Evolutionary conservation across 495 filamentous ascomycete genomes (phyloP), one percentile per base, ranked within the genome.

Genomic region (Penicillium soppii): DNA sequence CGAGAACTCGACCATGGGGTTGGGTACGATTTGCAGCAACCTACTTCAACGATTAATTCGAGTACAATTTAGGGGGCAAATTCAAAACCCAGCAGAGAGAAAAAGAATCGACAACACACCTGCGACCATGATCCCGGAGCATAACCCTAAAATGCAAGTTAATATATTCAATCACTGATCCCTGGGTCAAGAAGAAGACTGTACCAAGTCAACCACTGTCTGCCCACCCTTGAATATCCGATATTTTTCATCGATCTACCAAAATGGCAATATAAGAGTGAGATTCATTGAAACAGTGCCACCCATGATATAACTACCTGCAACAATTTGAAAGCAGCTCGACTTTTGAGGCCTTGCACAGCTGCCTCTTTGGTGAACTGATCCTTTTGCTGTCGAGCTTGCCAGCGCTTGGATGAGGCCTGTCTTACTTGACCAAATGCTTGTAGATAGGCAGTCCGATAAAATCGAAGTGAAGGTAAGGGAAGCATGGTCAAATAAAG

Each of bases 61-160:
- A 7, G 17, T 12, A 2, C 26, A 13, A 33, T 42, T 15, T 26
- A 54, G 5, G 25, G 25, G 9, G 25, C 25, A 27, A 27, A n/a
- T n/a, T n/a, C n/a, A n/a, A n/a, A n/a, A n/a, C n/a, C n/a, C 39
- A 54, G 53, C 36, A 44, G 37, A 15, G 19, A 21, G 5, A 8
- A 12, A 7, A 47, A 52, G 3, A 16, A 17, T 19, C n/a, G 2
- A 10, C 13, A 16, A 50, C 62, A 40, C 67, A 90, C 87, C 73
- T 98, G 91, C 30, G 90, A 95, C 94, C 94, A 98, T 17, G 83
- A 86, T 0, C 95, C 94, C 13, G 94, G 94, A 5, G 94, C 94
- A 72, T 89, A 98, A 21, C 94, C 94, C 89, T 92, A 59, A 7
- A 17, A 33, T 26, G 43, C 33, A 27, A 13, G 50, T 55, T 43